These are phyloP conservation scores for Ogataea saltuana DNA, from an alignment of 805 yeast genomes.

Conservation along the genomic window DNA sequence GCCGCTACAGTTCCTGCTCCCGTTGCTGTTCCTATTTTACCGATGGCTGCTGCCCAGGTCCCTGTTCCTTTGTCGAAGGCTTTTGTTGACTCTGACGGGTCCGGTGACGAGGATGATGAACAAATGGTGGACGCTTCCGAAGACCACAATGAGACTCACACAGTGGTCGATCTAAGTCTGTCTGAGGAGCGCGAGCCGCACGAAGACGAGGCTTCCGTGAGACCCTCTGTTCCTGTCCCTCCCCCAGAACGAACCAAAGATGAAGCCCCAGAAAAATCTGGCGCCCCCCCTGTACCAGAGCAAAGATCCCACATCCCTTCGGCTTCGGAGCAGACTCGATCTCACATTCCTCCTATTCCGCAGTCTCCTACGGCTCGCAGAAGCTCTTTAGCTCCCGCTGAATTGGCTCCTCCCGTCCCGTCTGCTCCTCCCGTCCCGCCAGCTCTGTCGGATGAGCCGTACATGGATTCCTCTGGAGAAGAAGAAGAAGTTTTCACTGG, in stretches of 20 bases:
- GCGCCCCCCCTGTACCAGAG: no score
- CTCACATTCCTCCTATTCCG: constrained; percentile 8
- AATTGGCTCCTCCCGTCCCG: neutral
- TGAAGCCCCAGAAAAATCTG: no score
- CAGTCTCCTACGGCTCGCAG: constrained; percentile 2
- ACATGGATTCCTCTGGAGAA: constrained; percentile 17
- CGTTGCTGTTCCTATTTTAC: constrained; percentile 38
- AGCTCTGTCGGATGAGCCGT: constrained; percentile 13
- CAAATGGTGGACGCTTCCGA: neutral
- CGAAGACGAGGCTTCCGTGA: no score
- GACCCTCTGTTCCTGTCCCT: no score
- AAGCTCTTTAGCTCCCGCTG: neutral
- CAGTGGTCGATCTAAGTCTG: neutral
- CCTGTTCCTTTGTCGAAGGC: constrained; percentile 6
- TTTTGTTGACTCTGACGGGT: constrained; percentile 5
- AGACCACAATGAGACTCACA: constrained; percentile 9
- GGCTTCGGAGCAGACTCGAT: neutral
- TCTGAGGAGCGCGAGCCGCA: neutral
- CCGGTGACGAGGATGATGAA: constrained; percentile 7
- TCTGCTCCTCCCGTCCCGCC: constrained; percentile 16
- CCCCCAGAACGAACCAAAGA: no score
- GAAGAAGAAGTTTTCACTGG: constrained; percentile 46
- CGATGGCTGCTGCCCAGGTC: constrained; percentile 10
- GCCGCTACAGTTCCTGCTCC: no score
- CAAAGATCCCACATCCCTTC: constrained; percentile 13